phyloP scores from a whole-genome alignment of 345 rosid species.

The Theobroma cacao region DNA sequence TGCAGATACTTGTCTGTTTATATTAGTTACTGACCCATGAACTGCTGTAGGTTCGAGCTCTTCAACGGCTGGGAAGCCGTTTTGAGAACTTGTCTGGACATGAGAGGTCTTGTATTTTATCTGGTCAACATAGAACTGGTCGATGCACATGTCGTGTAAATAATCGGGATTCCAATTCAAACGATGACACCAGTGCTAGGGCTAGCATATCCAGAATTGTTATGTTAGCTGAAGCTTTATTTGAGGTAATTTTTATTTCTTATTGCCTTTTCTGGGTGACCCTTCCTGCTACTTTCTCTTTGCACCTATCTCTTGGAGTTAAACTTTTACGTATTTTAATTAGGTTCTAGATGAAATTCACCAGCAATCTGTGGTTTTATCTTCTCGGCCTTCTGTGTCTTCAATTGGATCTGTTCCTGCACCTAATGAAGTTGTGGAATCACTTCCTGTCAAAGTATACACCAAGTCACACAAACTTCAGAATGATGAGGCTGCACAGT shows the following conservation, averaged over 20 bases:
- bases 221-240: conserved; percentile 95
- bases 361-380: conserved; percentile 93
- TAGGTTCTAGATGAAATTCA: conserved; percentile 99
- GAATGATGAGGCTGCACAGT: conserved; percentile 83
- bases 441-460: conserved; percentile 63
- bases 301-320: conserved; percentile 30
- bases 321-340: conserved; percentile 23
- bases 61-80: conserved; percentile 88
- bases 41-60: conserved; percentile 74
- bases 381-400: conserved; percentile 84
- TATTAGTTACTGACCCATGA: conserved; percentile 8
- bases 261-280: background rate
- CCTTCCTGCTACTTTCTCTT: background rate
- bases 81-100: conserved; percentile 87
- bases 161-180: conserved; percentile 51
- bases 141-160: conserved; percentile 69
- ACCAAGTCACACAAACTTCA: conserved; percentile 50
- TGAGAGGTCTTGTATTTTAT: conserved; percentile 83
- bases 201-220: conserved; percentile 98
- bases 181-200: conserved; percentile 71
- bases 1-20: background rate
- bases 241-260: conserved; percentile 59
- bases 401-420: conserved; percentile 96
- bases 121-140: conserved; percentile 84
- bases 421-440: conserved; percentile 83